These are phyloP conservation scores for Penicillium cosmopolitanum DNA, from an alignment of 495 filamentous ascomycete genomes.

Conservation along the genomic window DNA sequence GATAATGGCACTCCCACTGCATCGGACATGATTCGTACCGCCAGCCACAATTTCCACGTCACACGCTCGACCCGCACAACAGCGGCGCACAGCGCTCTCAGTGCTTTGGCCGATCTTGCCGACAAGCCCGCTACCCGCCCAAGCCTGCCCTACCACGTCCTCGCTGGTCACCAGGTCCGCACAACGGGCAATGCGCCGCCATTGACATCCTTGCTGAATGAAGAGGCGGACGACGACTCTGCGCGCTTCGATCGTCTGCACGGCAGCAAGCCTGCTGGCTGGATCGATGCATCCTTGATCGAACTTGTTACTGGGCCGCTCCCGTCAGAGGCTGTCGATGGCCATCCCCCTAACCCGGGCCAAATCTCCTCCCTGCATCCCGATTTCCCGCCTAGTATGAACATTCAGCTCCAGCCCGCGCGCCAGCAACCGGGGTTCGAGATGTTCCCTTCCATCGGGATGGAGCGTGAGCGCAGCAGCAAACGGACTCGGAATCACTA, in stretches of 20 bases:
- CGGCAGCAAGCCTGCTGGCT: conserved; percentile 33
- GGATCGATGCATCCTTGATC: conserved; percentile 43
- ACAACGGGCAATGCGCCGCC: conserved; percentile 51
- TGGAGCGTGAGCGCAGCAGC: conserved; percentile 36
- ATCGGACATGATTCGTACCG: conserved; percentile 70
- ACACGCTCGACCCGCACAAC: conserved; percentile 70
- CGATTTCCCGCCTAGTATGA: conserved; percentile 43
- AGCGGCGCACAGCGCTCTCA: conserved; percentile 56
- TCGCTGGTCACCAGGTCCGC: conserved; percentile 52
- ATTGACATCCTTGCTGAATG: conserved; percentile 54
- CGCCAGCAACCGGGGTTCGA: conserved; percentile 16
- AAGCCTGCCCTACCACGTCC: conserved; percentile 64
- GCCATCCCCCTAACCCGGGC: conserved; percentile 38
- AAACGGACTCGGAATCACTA: conserved; percentile 33
- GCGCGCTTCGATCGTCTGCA: conserved; percentile 56
- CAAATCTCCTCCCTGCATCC: conserved; percentile 45
- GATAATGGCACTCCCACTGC: conserved; percentile 58
- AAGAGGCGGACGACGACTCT: conserved; percentile 63
- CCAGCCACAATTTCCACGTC: conserved; percentile 65
- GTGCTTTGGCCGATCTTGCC: conserved; percentile 63
- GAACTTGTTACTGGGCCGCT: conserved; percentile 40
- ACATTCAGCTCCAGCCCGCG: conserved; percentile 41
- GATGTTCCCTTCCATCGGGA: conserved; percentile 26
- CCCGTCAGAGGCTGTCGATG: conserved; percentile 34
- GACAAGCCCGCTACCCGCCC: conserved; percentile 67